These are phyloP conservation scores for Lithospermum erythrorhizon DNA, from an alignment of 257 asterid genomes.

Conservation along the genomic window DNA sequence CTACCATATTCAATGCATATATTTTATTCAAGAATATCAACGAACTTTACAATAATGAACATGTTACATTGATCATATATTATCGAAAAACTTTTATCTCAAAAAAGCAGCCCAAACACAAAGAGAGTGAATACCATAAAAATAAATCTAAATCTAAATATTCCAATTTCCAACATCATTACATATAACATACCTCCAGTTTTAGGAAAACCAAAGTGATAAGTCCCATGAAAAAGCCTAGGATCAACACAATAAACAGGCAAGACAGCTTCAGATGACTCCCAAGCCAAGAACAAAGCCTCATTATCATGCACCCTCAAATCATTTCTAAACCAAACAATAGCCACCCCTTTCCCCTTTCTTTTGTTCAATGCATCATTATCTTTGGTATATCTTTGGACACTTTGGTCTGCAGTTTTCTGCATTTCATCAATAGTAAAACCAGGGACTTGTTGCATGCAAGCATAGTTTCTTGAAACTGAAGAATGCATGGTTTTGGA, in stretches of 20 bases:
- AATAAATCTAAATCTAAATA: not conserved
- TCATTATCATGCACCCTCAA: slow-evolving; percentile 80
- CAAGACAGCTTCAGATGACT: slow-evolving; percentile 59
- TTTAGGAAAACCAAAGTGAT: slow-evolving; percentile 76
- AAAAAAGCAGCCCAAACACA: not conserved
- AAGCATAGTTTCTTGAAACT: slow-evolving; percentile 27
- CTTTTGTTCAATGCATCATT: slow-evolving; percentile 21
- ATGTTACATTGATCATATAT: not conserved
- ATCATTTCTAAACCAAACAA: slow-evolving; percentile 92
- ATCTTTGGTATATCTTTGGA: slow-evolving; percentile 30
- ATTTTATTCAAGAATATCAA: no score
- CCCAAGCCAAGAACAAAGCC: slow-evolving; percentile 67
- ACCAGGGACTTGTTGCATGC: slow-evolving; percentile 51
- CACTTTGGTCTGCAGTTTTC: slow-evolving; percentile 33
- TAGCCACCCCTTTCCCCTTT: slow-evolving; percentile 69
- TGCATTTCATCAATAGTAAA: slow-evolving; percentile 47
- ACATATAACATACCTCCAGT: slow-evolving; percentile 57
- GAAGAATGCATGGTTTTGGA: slow-evolving; percentile 22
- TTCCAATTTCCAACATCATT: no score
- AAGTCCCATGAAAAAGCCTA: slow-evolving; percentile 43
- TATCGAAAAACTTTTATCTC: not conserved
- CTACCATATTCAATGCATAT: no score
- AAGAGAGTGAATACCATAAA: not conserved
- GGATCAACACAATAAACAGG: slow-evolving; percentile 92
- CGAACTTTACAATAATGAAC: no score